Evolutionary conservation across 345 rosid genomes (phyloP).

Genomic region (Rhizophora apiculata): DNA sequence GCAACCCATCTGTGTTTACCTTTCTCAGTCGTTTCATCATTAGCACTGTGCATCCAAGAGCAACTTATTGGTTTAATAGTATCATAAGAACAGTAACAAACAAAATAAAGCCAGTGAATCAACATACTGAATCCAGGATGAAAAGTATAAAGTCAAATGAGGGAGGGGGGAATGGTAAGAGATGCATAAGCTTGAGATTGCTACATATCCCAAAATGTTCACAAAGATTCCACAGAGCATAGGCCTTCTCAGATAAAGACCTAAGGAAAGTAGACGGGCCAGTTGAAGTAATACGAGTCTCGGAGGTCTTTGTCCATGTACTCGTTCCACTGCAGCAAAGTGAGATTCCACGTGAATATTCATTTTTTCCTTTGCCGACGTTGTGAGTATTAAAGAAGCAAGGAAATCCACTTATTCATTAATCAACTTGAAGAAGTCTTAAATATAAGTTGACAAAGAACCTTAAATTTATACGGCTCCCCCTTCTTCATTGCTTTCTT

Average conservation of each 20-base stretch:
- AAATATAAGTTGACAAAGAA: constrained; percentile 13
- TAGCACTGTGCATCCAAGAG: background rate
- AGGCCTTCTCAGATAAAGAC: background rate
- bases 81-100: background rate
- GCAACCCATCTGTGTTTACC: background rate
- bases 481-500: constrained; percentile 70
- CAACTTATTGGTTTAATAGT: background rate
- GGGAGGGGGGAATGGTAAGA: background rate
- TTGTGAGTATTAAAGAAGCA: background rate
- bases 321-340: constrained; percentile 71
- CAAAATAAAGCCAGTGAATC: background rate
- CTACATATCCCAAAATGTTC: background rate
- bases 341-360: background rate
- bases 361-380: background rate
- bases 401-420: background rate
- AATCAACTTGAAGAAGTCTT: background rate
- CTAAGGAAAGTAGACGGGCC: constrained; percentile 83
- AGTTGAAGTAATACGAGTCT: constrained; percentile 71
- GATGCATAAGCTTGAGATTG: background rate
- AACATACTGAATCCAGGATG: background rate
- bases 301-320: constrained; percentile 66
- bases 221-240: background rate
- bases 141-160: background rate
- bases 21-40: background rate
- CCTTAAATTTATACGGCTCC: constrained; percentile 79